Conservation (phyloP, 805 yeast species). For the Cyberlindnera sargentensis region DNA sequence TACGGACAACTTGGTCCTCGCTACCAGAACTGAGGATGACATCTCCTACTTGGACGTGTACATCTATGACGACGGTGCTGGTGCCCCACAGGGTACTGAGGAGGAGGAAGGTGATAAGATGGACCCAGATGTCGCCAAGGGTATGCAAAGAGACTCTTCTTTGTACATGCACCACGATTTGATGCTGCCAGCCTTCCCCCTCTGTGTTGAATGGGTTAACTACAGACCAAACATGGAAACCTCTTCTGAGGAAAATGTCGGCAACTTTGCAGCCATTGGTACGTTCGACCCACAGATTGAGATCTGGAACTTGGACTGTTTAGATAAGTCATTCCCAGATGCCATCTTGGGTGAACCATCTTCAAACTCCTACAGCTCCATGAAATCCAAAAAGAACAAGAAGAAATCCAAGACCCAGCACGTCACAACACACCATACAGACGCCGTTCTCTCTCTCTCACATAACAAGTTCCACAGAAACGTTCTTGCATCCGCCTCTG, state of each 20-base stretch:
- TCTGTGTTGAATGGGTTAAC: conserved; percentile 94
- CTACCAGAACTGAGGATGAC: conserved; percentile 95
- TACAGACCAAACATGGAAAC: conserved; percentile 46
- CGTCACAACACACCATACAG: conserved; percentile 76
- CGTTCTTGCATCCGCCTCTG: conserved; percentile 89
- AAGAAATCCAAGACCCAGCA: conserved; percentile 43
- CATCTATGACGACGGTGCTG: conserved; percentile 90
- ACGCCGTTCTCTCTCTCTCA: conserved; percentile 83
- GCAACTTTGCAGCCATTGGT: conserved; percentile 94
- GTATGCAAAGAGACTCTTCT: conserved; percentile 62
- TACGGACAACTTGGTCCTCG: conserved; percentile 81
- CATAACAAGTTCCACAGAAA: conserved; percentile 78
- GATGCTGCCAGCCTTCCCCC: conserved; percentile 95
- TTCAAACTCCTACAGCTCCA: conserved; percentile 18
- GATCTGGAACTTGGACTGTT: conserved; percentile 89
- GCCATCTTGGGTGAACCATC: conserved; percentile 77
- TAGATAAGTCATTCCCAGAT: conserved; percentile 94
- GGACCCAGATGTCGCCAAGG: conserved; percentile 71
- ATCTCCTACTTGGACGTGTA: conserved; percentile 88
- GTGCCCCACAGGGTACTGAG: conserved; percentile 64
- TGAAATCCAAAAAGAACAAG: conserved; percentile 32
- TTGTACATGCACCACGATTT: conserved; percentile 93
- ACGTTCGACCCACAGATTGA: conserved; percentile 97
- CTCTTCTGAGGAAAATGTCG: conserved; percentile 38
- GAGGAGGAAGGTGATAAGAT: conserved; percentile 59